Evolutionary conservation across 1,139 yeast genomes (phyloP), one percentile per base, ranked within the genome.

Genomic region (Yamadazyma sp.): DNA sequence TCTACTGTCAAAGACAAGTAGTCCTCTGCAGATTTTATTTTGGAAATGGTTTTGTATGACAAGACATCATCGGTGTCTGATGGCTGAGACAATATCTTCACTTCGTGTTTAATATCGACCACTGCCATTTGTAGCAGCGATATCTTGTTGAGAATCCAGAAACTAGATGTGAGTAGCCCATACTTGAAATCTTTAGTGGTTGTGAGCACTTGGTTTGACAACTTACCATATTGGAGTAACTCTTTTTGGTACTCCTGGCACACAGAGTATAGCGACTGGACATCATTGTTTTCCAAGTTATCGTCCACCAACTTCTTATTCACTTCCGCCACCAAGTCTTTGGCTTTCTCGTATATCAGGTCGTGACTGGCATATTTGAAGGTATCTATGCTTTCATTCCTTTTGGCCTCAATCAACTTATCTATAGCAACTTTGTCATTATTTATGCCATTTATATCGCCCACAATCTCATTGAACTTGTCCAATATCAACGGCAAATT

Each of bases 1-100:
- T 88, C 96, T 14, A 82, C 73, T 2, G 87, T 81, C 12, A 75
- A 54, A 1, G 81, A 72, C 11, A 79, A 56, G 39, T 66, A 64
- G 36, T 76, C 68, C 51, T 78, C 83, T 12, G 62, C 53, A 3
- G 55, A 56, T 42, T 73, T 71, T 31, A 72, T 62, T 17, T 49
- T 44, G 18, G 55, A 49, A 16, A 71, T 57, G 1, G 59, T 55
- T 17, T 64, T 49, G 43, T 47, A 56, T 1, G 61, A 50, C 2
- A 37, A 12, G 5, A 16, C 20, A 5, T 40, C 42, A 1, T 34
- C 17, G 8, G 41, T 34, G 9, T 11, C 27, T 4, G 44, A 38
- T 27, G 40, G 42, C 18, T 33, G 40, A 6, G 59, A 53, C 18
- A 62, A 42, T 0, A 36, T 31, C 40, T 58, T 65, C 34, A 69